These are phyloP conservation scores for Aspergillus bridgeri DNA, from an alignment of 495 filamentous ascomycete genomes.

Conservation along the genomic window DNA sequence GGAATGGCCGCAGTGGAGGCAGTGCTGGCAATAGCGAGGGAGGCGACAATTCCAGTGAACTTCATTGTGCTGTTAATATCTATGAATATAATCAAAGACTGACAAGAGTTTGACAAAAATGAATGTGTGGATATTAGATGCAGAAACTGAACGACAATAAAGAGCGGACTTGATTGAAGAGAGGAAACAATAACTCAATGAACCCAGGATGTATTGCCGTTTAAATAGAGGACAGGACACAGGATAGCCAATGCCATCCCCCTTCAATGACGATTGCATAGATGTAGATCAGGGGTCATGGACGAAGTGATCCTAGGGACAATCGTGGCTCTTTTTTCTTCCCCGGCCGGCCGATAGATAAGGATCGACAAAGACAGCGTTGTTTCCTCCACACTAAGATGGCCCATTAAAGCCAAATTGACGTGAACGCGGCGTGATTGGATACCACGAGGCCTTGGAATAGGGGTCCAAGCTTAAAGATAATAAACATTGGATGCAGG, in stretches of 20 bases:
- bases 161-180: conserved; percentile 6
- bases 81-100: conserved; percentile 12
- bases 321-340: neutral
- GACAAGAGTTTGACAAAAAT: conserved; percentile 22
- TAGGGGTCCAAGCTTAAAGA: neutral
- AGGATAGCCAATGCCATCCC: neutral
- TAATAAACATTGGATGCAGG: neutral
- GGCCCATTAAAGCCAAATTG: neutral
- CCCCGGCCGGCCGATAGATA: neutral
- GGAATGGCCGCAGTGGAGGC: conserved; percentile 24
- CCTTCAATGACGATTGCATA: neutral
- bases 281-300: conserved; percentile 13
- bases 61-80: conserved; percentile 33
- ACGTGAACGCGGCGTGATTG: no score
- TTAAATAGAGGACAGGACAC: conserved; percentile 1
- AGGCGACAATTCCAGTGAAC: conserved; percentile 34
- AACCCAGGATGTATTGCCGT: neutral
- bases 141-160: conserved; percentile 20
- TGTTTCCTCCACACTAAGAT: neutral
- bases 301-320: neutral
- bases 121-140: conserved; percentile 10
- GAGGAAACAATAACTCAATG: neutral
- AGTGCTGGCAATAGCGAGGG: conserved; percentile 24
- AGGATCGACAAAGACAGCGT: conserved; percentile 4
- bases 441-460: neutral